These are phyloP conservation scores for Penicillium sp. DNA, from an alignment of 2,329 filamentous ascomycete species.

Conservation along the genomic window DNA sequence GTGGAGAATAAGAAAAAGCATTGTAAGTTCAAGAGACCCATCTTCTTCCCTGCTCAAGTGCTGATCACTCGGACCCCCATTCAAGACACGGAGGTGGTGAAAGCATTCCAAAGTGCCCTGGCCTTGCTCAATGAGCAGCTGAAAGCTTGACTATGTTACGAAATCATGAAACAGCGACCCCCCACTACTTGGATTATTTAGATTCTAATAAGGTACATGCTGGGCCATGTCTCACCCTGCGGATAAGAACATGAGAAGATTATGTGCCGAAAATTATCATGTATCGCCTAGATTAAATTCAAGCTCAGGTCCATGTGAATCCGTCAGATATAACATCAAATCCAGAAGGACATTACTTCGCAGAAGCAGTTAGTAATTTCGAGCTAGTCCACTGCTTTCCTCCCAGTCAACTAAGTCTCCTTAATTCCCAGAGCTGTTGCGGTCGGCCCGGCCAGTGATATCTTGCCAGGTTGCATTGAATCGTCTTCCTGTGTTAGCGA, in stretches of 20 bases:
- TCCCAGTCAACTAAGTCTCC: neutral
- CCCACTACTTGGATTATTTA: neutral
- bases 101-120: constrained; percentile 50
- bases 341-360: neutral
- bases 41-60: neutral
- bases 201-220: neutral
- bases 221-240: neutral
- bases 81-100: constrained; percentile 46
- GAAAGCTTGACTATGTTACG: constrained; percentile 12
- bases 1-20: constrained; percentile 76
- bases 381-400: neutral
- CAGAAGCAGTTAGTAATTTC: neutral
- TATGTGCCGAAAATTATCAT: neutral
- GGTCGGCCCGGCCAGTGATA: constrained; percentile 62
- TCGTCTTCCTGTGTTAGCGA: constrained; percentile 77
- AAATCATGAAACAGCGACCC: neutral
- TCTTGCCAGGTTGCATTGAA: constrained; percentile 90
- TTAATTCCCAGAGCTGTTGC: constrained; percentile 4
- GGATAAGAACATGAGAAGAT: neutral
- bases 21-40: constrained; percentile 58
- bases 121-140: constrained; percentile 41
- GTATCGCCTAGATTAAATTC: neutral
- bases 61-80: constrained; percentile 13
- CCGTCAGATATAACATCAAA: neutral
- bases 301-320: neutral